Percentiles rank a stretch among this genome's conserved stretches.
Conservation (phyloP, 352 stramenopile genomes). For the Globisporangium heterothallicum region DNA sequence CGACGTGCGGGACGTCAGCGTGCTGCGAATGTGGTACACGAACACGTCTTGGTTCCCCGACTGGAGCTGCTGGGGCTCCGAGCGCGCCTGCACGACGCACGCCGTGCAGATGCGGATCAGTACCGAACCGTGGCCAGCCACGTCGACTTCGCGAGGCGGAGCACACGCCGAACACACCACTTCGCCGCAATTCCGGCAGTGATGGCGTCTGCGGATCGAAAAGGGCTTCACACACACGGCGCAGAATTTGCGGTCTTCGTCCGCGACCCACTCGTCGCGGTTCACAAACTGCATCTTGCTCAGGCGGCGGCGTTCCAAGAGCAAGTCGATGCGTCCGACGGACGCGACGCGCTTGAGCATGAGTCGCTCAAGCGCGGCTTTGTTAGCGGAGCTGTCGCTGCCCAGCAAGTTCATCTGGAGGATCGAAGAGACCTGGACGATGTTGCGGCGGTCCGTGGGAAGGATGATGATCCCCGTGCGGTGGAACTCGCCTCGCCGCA, state of each 20-base stretch:
- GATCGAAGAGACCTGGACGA: slow-evolving; percentile 65
- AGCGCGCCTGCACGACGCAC: slow-evolving; percentile 48
- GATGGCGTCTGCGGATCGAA: slow-evolving; percentile 47
- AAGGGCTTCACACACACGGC: slow-evolving; percentile 67
- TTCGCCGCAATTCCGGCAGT: slow-evolving; percentile 69
- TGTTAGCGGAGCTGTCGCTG: slow-evolving; percentile 16
- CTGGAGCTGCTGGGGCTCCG: slow-evolving; percentile 12
- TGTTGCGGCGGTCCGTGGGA: slow-evolving; percentile 44
- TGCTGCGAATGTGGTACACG: slow-evolving; percentile 35
- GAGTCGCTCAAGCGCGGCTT: slow-evolving; percentile 35
- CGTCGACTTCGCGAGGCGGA: slow-evolving; percentile 45
- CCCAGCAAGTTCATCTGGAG: slow-evolving; percentile 43
- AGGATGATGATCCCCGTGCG: slow-evolving; percentile 60
- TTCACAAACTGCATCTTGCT: slow-evolving; percentile 49
- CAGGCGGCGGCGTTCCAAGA: slow-evolving; percentile 55
- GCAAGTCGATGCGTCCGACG: slow-evolving; percentile 37
- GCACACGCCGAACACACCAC: slow-evolving; percentile 68
- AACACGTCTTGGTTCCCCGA: slow-evolving; percentile 26
- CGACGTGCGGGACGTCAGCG: slow-evolving; percentile 23
- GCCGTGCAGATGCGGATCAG: slow-evolving; percentile 59
- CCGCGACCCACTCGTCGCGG: slow-evolving; percentile 47
- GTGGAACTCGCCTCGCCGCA: slow-evolving; percentile 48
- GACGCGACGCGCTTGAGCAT: slow-evolving; percentile 44
- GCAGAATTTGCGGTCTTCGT: slow-evolving; percentile 50
- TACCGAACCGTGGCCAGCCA: slow-evolving; percentile 22